Evolutionary conservation across 805 yeast genomes (phyloP).

Genomic region (Diddensiella caesifluorescens): DNA sequence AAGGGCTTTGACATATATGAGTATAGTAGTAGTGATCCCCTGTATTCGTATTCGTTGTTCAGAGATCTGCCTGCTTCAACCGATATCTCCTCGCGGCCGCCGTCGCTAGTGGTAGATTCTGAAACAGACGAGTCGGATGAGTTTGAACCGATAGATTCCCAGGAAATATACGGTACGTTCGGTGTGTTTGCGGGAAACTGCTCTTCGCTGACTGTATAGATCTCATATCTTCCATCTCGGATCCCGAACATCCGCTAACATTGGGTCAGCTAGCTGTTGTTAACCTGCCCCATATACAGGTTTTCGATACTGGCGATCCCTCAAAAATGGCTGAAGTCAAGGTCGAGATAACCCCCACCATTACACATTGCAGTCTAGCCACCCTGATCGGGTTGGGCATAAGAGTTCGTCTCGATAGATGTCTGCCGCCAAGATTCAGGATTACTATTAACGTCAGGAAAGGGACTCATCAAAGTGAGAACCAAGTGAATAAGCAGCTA

Average conservation of each 20-base stretch:
- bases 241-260: constrained; percentile 96
- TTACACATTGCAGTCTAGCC: constrained; percentile 95
- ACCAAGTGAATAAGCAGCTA: constrained; percentile 91
- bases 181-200: not conserved
- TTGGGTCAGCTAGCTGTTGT: constrained; percentile 94
- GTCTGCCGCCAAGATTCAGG: constrained; percentile 79
- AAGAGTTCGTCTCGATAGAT: constrained; percentile 82
- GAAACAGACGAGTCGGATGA: constrained; percentile 24
- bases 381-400: constrained; percentile 94
- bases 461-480: constrained; percentile 93
- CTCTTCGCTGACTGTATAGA: constrained; percentile 30
- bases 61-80: not conserved
- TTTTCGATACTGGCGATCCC: constrained; percentile 50
- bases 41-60: constrained; percentile 22
- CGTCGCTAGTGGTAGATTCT: constrained; percentile 19
- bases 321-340: constrained; percentile 64
- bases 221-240: constrained; percentile 78
- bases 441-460: constrained; percentile 74
- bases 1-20: constrained; percentile 6
- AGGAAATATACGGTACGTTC: constrained; percentile 88
- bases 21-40: constrained; percentile 14
- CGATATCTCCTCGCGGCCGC: constrained; percentile 14
- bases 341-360: constrained; percentile 91
- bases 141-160: constrained; percentile 69
- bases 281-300: constrained; percentile 71